Evolutionary conservation across 331 rosid genomes (phyloP).

Genomic region (Acacia pycnantha): DNA sequence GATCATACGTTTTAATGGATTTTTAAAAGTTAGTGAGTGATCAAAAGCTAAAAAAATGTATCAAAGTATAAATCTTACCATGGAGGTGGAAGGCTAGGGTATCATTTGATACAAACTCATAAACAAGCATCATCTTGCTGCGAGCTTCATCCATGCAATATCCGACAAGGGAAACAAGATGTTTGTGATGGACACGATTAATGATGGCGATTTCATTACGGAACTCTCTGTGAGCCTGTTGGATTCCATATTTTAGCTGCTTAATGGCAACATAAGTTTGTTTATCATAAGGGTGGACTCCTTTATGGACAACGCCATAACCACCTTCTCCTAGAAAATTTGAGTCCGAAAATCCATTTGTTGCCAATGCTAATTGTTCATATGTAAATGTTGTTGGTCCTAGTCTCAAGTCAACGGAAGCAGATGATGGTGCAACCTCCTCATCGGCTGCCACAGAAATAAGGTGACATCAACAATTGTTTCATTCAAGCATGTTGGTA

Average conservation of each 20-base stretch:
- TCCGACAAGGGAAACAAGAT: slow-evolving; percentile 79
- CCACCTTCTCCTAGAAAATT: slow-evolving; percentile 84
- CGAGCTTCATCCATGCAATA: slow-evolving; percentile 49
- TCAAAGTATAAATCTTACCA: slow-evolving; percentile 33
- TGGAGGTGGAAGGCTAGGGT: slow-evolving; percentile 71
- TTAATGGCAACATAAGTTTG: slow-evolving; percentile 57
- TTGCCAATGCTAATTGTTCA: slow-evolving; percentile 58
- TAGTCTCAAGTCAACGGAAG: no score
- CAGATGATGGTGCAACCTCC: no score
- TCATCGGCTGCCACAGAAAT: no score
- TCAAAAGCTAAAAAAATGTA: no score
- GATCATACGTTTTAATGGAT: no score
- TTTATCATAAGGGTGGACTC: slow-evolving; percentile 29
- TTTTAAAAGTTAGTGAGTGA: background rate
- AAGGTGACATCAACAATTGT: no score
- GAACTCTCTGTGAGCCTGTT: slow-evolving; percentile 72
- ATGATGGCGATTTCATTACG: slow-evolving; percentile 68
- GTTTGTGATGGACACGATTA: slow-evolving; percentile 70
- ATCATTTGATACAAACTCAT: slow-evolving; percentile 58
- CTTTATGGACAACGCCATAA: slow-evolving; percentile 71
- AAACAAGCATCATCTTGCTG: slow-evolving; percentile 57
- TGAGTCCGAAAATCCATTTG: slow-evolving; percentile 50
- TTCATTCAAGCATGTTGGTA: no score
- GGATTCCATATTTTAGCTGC: slow-evolving; percentile 63
- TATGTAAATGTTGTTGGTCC: slow-evolving; percentile 23